Base-by-base conservation (phyloP, 1,284 basidiomycete species). In the Xerocomus nothofagi region DNA sequence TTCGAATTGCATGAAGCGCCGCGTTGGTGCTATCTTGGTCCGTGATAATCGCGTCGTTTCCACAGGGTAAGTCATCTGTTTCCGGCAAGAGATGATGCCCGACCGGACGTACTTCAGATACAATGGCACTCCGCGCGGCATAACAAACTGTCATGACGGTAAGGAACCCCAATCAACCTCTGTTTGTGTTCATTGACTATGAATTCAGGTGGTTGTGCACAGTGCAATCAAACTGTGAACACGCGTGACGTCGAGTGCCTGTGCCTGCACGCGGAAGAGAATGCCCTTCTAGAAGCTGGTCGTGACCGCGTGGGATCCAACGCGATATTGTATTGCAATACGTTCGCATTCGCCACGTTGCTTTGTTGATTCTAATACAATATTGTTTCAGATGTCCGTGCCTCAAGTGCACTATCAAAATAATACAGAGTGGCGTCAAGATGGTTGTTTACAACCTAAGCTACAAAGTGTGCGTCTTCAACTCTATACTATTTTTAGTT, bases 211-310 rank as follows among this genome's bases (percentile, higher is more conserved):
- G 93, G 93, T 18, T 97, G 94, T 67, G 60, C 72, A 6, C 78
- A 82, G 34, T 97, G 93, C 66, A 96, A 98, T 62, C 60, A 63
- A 38, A 57, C 52, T 10, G 47, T 44, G n/a, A 38, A 21, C 27
- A 73, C 73, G 4, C 68, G 71, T 2, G 69, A 71, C 29, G 73
- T 77, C 12, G 91, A 93, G 65, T 99, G 96, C 63, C 74, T 99
- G 0, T 99, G 97, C 66, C 74, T 99, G 15, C 97, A 99, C 66
- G 97, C 97, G 0, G 97, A 99, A 70, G 97, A 99, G 73, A 99
- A 99, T 63, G 97, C 96, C 0, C 75, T 99, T 8, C 73, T 99
- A 10, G 96, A 98, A 71, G 92, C 92, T 0, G 94, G 96, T 4
- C 74, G 88, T 48, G 93, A 94, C 50, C 76, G 93, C 38, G 80